phyloP scores from a whole-genome alignment of 179 eudicot species.

The Sideroxylon spinosum region DNA sequence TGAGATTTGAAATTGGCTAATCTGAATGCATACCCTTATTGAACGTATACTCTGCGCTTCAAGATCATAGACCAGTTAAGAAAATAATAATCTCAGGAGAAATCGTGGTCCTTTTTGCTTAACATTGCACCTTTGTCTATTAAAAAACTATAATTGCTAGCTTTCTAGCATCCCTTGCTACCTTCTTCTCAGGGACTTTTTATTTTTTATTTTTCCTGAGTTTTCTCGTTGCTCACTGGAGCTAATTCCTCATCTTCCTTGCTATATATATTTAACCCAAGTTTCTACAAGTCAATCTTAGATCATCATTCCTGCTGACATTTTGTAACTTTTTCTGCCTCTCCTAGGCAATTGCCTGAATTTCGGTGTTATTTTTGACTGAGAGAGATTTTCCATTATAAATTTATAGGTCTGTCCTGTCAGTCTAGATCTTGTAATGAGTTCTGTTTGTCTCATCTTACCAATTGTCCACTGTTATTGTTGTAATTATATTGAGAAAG shows the following conservation, averaged over 20 bases:
- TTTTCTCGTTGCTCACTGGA: background rate
- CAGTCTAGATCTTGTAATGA: background rate
- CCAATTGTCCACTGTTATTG: background rate
- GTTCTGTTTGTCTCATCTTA: background rate
- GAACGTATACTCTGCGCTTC: background rate
- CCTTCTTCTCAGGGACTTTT: too few species aligned
- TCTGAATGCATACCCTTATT: background rate
- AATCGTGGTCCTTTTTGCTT: background rate
- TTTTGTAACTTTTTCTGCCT: too few species aligned
- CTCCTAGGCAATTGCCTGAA: background rate
- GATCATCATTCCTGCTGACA: background rate
- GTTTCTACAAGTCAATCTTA: background rate
- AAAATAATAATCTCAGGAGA: background rate
- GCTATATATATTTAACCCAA: background rate
- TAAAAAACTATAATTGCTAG: background rate
- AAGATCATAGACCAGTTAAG: background rate
- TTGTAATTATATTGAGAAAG: background rate
- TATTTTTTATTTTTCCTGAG: background rate
- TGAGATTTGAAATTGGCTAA: background rate
- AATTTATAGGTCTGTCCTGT: background rate
- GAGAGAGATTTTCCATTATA: background rate
- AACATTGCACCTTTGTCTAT: background rate
- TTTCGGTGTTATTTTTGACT: background rate
- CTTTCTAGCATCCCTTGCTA: background rate
- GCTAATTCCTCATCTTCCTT: background rate